phyloP scores from a whole-genome alignment of 2,329 filamentous ascomycete genomes.

The Stachybotrys echinatus region DNA sequence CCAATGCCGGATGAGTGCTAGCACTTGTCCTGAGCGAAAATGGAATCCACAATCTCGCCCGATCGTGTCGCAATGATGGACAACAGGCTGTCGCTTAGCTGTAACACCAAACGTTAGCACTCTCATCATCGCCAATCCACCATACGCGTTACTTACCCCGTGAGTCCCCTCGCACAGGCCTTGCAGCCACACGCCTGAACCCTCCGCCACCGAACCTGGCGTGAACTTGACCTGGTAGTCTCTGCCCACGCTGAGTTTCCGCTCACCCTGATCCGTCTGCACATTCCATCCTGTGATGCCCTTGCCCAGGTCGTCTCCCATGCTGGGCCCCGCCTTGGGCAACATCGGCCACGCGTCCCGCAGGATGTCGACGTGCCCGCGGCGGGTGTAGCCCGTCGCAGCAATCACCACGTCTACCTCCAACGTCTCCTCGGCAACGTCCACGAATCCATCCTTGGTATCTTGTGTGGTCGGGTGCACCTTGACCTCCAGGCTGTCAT shows the following conservation, averaged over 20 bases:
- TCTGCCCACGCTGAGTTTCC: constrained; percentile 61
- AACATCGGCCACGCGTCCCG: constrained; percentile 60
- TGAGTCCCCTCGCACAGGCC: constrained; percentile 92
- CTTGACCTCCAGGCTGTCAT: constrained; percentile 53
- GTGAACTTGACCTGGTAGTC: constrained; percentile 76
- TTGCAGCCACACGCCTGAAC: constrained; percentile 84
- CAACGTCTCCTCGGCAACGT: constrained; percentile 35
- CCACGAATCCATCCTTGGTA: constrained; percentile 33
- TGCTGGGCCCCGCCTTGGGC: constrained; percentile 34
- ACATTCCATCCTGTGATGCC: constrained; percentile 36
- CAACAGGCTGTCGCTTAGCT: constrained; percentile 77
- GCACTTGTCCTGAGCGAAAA: constrained; percentile 44
- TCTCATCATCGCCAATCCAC: neutral
- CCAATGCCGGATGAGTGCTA: too few species aligned
- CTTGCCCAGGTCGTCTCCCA: constrained; percentile 22
- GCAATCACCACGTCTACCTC: constrained; percentile 79
- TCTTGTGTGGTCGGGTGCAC: constrained; percentile 41
- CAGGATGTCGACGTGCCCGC: constrained; percentile 74
- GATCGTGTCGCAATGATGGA: constrained; percentile 72
- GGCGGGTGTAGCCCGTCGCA: constrained; percentile 79
- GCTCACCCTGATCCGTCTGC: constrained; percentile 28
- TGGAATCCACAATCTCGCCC: constrained; percentile 71
- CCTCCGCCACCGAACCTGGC: constrained; percentile 59
- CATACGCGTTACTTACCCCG: constrained; percentile 58
- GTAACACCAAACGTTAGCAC: constrained; percentile 4